phyloP scores from a whole-genome alignment of 2,329 filamentous ascomycete genomes.

The Fusarium sp. region DNA sequence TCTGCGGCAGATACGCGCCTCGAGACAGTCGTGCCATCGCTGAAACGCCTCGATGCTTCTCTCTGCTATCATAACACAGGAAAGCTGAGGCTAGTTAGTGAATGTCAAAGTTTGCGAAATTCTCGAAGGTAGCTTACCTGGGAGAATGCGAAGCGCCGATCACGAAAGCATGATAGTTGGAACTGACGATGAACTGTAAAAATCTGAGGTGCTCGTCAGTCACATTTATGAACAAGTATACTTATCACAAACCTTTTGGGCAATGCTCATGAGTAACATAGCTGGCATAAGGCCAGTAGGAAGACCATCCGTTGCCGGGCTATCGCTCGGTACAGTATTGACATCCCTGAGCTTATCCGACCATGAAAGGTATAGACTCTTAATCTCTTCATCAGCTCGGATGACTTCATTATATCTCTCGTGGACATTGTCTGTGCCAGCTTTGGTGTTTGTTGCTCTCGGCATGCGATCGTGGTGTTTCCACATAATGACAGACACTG shows the following conservation, averaged over 20 bases:
- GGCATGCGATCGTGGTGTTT: neutral
- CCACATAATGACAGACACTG: slow-evolving; percentile 3
- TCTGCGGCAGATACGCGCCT: neutral
- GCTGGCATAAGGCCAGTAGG: slow-evolving; percentile 1
- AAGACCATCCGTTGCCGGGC: neutral
- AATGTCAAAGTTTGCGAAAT: accelerated
- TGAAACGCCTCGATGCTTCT: slow-evolving; percentile 5
- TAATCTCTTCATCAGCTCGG: neutral
- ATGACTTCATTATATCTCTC: neutral
- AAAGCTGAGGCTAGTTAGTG: neutral
- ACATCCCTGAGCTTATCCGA: neutral
- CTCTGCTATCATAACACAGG: neutral
- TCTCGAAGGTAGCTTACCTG: neutral
- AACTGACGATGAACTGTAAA: slow-evolving; percentile 4
- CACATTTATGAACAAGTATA: too few species aligned
- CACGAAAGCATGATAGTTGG: slow-evolving; percentile 5
- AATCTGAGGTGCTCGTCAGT: neutral
- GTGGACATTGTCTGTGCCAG: neutral
- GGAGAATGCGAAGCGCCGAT: neutral
- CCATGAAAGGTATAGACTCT: slow-evolving; percentile 1
- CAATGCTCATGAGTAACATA: slow-evolving; percentile 12
- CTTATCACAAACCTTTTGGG: neutral
- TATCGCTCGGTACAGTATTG: neutral
- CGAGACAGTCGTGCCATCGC: neutral
- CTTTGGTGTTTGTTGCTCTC: accelerated